These are phyloP conservation scores for Epichloe elymi DNA, from an alignment of 2,329 filamentous ascomycete genomes.

Conservation along the genomic window DNA sequence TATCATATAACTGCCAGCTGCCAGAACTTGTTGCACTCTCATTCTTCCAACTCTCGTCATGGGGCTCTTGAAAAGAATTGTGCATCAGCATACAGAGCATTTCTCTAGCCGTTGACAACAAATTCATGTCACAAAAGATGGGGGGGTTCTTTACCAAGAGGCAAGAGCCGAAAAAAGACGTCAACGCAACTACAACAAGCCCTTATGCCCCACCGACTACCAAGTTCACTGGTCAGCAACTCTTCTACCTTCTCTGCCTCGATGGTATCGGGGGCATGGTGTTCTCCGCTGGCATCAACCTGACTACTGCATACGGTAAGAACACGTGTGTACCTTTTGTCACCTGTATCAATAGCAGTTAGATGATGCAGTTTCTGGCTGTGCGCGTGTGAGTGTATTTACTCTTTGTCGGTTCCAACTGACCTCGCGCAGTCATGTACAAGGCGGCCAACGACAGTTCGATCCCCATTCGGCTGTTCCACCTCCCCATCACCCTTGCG, in stretches of 20 bases:
- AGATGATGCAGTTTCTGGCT: no score
- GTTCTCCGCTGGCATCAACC: background rate
- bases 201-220: background rate
- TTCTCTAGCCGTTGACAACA: no score
- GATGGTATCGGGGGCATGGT: slow-evolving; percentile 1
- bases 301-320: background rate
- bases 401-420: background rate
- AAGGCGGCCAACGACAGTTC: background rate
- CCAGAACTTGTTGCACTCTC: no score
- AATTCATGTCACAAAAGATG: background rate
- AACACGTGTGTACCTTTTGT: background rate
- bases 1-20: no score
- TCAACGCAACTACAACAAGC: background rate
- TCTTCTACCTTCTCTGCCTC: background rate
- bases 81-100: no score
- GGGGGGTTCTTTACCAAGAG: background rate
- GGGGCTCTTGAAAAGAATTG: no score
- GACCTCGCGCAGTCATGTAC: slow-evolving; percentile 1
- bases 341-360: background rate
- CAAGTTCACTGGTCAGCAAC: background rate
- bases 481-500: background rate
- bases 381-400: no score
- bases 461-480: background rate
- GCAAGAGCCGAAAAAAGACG: background rate
- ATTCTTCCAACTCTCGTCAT: no score